phyloP scores from a whole-genome alignment of 2,329 filamentous ascomycete species.

The Coniochaeta sp. region DNA sequence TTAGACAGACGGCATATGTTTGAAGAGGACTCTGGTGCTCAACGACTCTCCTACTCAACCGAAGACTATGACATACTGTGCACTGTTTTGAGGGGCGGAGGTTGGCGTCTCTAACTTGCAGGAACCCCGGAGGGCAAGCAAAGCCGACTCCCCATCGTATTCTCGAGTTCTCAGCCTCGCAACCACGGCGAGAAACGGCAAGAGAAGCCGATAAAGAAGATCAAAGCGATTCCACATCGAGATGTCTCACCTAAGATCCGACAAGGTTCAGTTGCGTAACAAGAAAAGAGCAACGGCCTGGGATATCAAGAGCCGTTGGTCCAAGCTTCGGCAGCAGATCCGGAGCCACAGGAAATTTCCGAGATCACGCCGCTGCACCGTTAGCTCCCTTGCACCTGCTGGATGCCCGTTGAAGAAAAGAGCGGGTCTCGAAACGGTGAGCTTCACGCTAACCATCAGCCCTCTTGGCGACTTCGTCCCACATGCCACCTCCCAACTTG shows the following conservation, averaged over 20 bases:
- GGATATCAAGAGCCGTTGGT: neutral
- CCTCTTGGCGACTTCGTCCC: neutral
- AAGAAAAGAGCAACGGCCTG: neutral
- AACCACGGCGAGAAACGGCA: neutral
- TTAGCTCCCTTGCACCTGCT: neutral
- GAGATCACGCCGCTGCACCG: neutral
- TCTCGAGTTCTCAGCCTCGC: neutral
- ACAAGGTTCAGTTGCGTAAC: too few relatives aligned
- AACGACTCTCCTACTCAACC: too few relatives aligned
- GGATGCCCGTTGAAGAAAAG: neutral
- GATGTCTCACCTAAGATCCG: too few relatives aligned
- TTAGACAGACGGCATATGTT: too few relatives aligned
- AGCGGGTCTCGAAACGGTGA: neutral
- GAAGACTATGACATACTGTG: too few relatives aligned
- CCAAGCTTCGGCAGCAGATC: neutral
- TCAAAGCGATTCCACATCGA: too few relatives aligned
- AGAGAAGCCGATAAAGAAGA: neutral
- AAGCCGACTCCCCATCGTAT: too few relatives aligned
- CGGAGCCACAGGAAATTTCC: neutral
- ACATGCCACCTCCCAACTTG: neutral
- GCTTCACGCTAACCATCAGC: too few relatives aligned
- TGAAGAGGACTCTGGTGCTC: too few relatives aligned
- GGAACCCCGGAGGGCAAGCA: too few relatives aligned
- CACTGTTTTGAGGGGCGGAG: too few relatives aligned
- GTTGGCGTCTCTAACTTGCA: too few relatives aligned